Conservation (phyloP, 2,329 filamentous ascomycete genomes). For the Aureobasidium sp. region DNA sequence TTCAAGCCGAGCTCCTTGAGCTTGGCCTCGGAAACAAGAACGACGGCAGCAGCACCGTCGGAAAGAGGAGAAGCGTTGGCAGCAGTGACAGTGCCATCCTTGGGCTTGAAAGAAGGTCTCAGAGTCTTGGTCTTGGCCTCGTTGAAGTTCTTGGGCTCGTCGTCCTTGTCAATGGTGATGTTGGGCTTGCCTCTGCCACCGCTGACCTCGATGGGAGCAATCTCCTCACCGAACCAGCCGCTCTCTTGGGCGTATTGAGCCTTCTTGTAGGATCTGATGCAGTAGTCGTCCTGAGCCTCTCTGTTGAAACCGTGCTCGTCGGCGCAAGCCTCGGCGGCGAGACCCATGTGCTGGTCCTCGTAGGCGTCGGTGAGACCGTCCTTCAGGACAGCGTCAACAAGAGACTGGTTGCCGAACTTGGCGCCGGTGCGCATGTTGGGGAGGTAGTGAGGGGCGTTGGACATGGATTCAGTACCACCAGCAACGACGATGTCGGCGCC, state of each 20-base stretch:
- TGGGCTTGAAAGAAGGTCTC: constrained; percentile 74
- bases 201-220: constrained; percentile 79
- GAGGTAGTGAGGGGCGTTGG: constrained; percentile 93
- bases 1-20: constrained; percentile 86
- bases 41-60: constrained; percentile 85
- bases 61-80: constrained; percentile 95
- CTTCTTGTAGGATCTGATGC: constrained; percentile 90
- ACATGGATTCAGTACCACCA: constrained; percentile 97
- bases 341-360: constrained; percentile 94
- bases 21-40: constrained; percentile 90
- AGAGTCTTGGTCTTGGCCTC: constrained; percentile 44
- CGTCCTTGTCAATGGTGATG: constrained; percentile 73
- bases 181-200: constrained; percentile 86
- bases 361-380: constrained; percentile 93
- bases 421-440: constrained; percentile 76
- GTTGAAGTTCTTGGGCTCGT: constrained; percentile 85
- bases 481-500: constrained; percentile 90
- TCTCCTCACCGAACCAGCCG: constrained; percentile 78
- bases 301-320: constrained; percentile 73
- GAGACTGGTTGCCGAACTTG: constrained; percentile 86
- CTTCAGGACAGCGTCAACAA: constrained; percentile 88
- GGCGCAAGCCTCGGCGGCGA: constrained; percentile 87
- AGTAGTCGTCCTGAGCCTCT: constrained; percentile 89
- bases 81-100: constrained; percentile 82
- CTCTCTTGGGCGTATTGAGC: constrained; percentile 78